Base-by-base conservation (phyloP, 1,284 basidiomycete genomes). In the Ceratobasidium sp. region DNA sequence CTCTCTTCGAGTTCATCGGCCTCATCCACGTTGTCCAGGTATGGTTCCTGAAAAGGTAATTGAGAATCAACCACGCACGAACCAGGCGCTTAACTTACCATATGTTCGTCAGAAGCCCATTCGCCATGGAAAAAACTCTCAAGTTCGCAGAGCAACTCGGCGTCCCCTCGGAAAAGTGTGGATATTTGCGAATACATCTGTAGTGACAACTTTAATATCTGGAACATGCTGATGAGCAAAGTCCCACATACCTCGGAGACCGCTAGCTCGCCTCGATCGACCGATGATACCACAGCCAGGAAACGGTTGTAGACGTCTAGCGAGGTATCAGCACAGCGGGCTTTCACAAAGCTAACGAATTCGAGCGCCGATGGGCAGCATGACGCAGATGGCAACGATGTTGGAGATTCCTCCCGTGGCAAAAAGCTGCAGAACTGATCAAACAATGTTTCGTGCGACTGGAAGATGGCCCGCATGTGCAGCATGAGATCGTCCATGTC, bases 401-500 rank as follows among this genome's bases (percentile, higher is more conserved):
- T 29, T 24, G 51, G 51, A 22, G 43, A 14, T 31, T 69, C 64
- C 34, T 68, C 49, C 37, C 16, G 49, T 14, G 66, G 66, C 53
- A 69, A 58, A 69, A 69, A 69, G 66, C 66, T 29, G 51, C 65
- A 68, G 34, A 68, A 68, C 49, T 68, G 46, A 68, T 68, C 65
- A 68, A 68, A 68, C 13, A 68, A 49, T 19, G 13, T 27, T 29
- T 68, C 65, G 43, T 68, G 65, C 16, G 65, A 68, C n/a, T 48
- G 49, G 51, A 68, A 68, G 22, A 68, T 68, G 51, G 65, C 65
- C 29, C 65, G 65, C 65, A 68, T 68, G 51, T 68, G 65, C 46
- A 34, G 34, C 65, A 68, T 54, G n/a, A 68, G 65, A 68, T 68
- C 65, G 37, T 68, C 65, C 46, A 68, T 54, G 39, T 68, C 65